Conservation (phyloP, 805 yeast species). For the Hermanozyma aechmeae region DNA sequence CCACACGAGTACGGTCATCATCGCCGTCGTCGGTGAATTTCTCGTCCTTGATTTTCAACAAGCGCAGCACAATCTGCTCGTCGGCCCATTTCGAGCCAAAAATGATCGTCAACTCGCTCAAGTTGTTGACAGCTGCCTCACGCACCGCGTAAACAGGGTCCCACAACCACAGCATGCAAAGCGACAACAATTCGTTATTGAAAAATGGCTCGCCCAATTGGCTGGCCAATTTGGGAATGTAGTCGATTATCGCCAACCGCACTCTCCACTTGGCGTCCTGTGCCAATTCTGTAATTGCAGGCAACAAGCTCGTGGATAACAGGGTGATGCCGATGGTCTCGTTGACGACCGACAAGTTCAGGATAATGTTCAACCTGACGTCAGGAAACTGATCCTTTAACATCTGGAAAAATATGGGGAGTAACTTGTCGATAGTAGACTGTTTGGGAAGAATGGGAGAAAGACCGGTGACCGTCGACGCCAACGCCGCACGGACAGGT, state of each 20-base stretch:
- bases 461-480: constrained; percentile 76
- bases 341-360: constrained; percentile 84
- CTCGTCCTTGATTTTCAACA: constrained; percentile 33
- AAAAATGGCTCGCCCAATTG: constrained; percentile 91
- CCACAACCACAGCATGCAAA: constrained; percentile 98
- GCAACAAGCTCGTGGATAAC: constrained; percentile 78
- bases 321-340: constrained; percentile 89
- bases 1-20: constrained; percentile 24
- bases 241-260: constrained; percentile 91
- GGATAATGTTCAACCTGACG: constrained; percentile 87
- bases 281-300: constrained; percentile 93
- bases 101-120: constrained; percentile 69
- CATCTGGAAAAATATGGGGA: constrained; percentile 89
- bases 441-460: constrained; percentile 83
- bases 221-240: constrained; percentile 88
- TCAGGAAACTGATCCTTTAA: constrained; percentile 95
- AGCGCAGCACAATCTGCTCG: constrained; percentile 67
- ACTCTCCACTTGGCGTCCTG: constrained; percentile 98
- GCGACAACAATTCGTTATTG: constrained; percentile 80
- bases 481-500: constrained; percentile 86
- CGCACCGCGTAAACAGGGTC: constrained; percentile 94
- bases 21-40: constrained; percentile 11
- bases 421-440: constrained; percentile 66
- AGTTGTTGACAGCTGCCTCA: constrained; percentile 86
- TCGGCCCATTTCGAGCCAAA: constrained; percentile 95